phyloP scores from a whole-genome alignment of 176 grass and related monocot species.

The Oryza rufipogon region DNA sequence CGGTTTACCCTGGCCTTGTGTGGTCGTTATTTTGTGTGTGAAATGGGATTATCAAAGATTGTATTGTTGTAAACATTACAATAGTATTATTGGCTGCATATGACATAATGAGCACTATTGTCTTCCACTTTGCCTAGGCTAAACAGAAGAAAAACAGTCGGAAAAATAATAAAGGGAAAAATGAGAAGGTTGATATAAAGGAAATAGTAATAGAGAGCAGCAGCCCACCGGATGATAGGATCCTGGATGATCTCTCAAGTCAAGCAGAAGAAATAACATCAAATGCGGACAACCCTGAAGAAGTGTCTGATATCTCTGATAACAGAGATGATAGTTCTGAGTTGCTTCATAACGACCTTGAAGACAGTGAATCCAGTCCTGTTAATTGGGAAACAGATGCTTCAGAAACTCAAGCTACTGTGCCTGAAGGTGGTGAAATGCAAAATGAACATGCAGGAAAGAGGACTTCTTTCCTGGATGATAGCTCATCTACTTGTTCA shows the following conservation, averaged over 20 bases:
- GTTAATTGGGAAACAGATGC: constrained; percentile 88
- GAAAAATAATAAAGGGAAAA: constrained; percentile 79
- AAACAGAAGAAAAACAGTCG: constrained; percentile 88
- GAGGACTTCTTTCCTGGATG: constrained; percentile 63
- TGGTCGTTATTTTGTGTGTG: constrained; percentile 25
- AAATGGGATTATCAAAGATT: constrained; percentile 10
- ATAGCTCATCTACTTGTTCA: constrained; percentile 91
- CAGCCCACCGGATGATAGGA: constrained; percentile 56
- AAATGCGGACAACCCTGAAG: constrained; percentile 69
- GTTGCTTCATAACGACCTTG: constrained; percentile 62
- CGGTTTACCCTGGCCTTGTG: neutral
- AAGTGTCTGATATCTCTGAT: constrained; percentile 83
- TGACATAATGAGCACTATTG: neutral
- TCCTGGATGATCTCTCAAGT: constrained; percentile 56
- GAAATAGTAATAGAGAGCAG: constrained; percentile 42
- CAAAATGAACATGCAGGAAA: constrained; percentile 78
- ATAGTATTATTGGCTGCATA: constrained; percentile 18
- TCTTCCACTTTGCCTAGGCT: constrained; percentile 41
- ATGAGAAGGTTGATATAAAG: constrained; percentile 53
- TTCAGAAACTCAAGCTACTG: constrained; percentile 63
- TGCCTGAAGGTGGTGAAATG: constrained; percentile 50
- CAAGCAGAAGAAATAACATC: constrained; percentile 59
- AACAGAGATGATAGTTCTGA: constrained; percentile 74
- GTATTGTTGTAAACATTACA: neutral
- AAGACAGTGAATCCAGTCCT: constrained; percentile 66